Base-by-base conservation (phyloP, 176 grass and related monocot genomes). In the Oryza punctata region DNA sequence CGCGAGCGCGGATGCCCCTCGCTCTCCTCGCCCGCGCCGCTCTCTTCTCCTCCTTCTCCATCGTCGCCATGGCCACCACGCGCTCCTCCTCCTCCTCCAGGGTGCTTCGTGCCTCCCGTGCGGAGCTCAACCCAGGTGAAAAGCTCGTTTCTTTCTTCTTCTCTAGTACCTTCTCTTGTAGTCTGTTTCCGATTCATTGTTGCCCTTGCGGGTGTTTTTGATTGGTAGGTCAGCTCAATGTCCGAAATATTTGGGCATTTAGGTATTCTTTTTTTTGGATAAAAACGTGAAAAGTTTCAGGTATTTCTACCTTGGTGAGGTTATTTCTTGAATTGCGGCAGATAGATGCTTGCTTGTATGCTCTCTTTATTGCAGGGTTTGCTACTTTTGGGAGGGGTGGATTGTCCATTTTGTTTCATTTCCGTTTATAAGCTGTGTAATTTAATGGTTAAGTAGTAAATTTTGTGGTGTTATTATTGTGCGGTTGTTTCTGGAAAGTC, bases 71-170 rank as follows among this genome's bases (percentile, higher is more conserved):
- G 90, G 7, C 38, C 57, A 65, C 29, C 47, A 70, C 78, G 25
- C 69, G 90, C 47, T 19, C 71, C 40, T 18, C 81, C 40, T 18
- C 81, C 54, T 85, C 81, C 57, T 82, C 90, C n/a, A 75, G 85
- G 65, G 16, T 81, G 77, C 47, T 81, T 38, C 61, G 33, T 59
- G 14, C 67, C 15, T 26, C 41, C 68, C 60, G 40, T 50, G 78
- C 81, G 12, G 40, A 87, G 50, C 25, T 40, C 26, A 77, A 68
- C 61, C 85, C 77, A 59, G 66, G 73, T 77, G 35, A 23, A 40
- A 40, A 38, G 5, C 4, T 18, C 14, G 18, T 24, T 65, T 60
- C 28, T 15, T 54, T 9, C 8, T 38, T 7, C 21, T 80, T 35
- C 49, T 54, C 16, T 54, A 1, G 13, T 50, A 57, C 19, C 52